Conservation (phyloP, 108 stramenopile species). For the Bacterosira constricta region DNA sequence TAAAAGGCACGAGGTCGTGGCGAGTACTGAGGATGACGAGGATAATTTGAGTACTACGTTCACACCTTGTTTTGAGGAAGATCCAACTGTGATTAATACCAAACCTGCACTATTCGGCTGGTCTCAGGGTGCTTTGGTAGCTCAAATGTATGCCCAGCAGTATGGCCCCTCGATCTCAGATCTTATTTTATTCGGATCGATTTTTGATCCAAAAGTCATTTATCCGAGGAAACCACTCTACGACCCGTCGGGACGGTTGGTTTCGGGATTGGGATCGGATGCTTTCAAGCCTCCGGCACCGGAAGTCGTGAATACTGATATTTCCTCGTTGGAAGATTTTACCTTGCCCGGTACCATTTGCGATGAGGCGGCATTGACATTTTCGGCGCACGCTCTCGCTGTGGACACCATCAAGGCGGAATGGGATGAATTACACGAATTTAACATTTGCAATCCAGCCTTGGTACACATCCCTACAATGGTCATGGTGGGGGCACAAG, state of each 20-base stretch:
- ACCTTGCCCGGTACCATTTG: constrained; percentile 83
- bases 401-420: constrained; percentile 82
- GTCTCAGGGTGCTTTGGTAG: constrained; percentile 89
- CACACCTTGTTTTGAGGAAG: too few species aligned
- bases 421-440: constrained; percentile 84
- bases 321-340: constrained; percentile 84
- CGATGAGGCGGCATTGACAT: constrained; percentile 67
- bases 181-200: constrained; percentile 80
- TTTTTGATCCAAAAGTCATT: constrained; percentile 78
- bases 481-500: constrained; percentile 73
- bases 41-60: not conserved
- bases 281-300: constrained; percentile 19
- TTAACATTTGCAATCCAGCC: constrained; percentile 83
- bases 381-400: constrained; percentile 71
- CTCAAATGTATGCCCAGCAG: constrained; percentile 82
- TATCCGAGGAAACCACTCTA: constrained; percentile 78
- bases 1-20: constrained; percentile 43
- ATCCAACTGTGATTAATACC: constrained; percentile 13
- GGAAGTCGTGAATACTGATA: constrained; percentile 57
- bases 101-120: constrained; percentile 73
- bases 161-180: constrained; percentile 51
- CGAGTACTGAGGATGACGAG: not conserved
- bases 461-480: constrained; percentile 73
- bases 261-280: constrained; percentile 12
- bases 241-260: constrained; percentile 7